phyloP scores from a whole-genome alignment of 2,329 filamentous ascomycete genomes.

The Thyridium curvatum region DNA sequence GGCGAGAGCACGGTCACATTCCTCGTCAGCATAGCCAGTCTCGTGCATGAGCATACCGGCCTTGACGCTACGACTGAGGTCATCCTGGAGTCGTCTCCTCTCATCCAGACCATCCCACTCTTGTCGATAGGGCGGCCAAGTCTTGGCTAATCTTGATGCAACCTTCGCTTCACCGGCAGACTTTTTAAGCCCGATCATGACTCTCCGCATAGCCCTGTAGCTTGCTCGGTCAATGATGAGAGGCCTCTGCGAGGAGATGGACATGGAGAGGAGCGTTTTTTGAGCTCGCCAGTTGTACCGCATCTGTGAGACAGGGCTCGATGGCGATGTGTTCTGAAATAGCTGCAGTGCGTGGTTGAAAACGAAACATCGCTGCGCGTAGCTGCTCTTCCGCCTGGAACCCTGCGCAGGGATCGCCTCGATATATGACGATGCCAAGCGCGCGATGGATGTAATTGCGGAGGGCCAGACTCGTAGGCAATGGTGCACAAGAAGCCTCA shows the following conservation, averaged over 20 bases:
- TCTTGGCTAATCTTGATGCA: conserved; percentile 39
- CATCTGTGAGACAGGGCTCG: conserved; percentile 25
- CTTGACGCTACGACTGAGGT: conserved; percentile 44
- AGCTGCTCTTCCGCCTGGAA: conserved; percentile 11
- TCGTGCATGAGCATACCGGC: conserved; percentile 49
- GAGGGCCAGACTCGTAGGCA: conserved; percentile 21
- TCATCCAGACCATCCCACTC: conserved; percentile 56
- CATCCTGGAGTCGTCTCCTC: conserved; percentile 40
- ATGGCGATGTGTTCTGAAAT: conserved; percentile 26
- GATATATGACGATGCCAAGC: conserved; percentile 18
- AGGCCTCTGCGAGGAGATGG: conserved; percentile 38
- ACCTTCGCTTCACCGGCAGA: conserved; percentile 42
- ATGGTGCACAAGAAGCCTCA: conserved; percentile 19
- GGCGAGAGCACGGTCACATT: conserved; percentile 41
- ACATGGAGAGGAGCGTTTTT: conserved; percentile 44
- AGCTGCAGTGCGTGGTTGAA: conserved; percentile 32
- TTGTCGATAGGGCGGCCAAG: conserved; percentile 56
- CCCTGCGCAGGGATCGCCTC: conserved; percentile 7
- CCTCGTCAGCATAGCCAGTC: conserved; percentile 44
- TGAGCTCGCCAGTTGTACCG: conserved; percentile 53
- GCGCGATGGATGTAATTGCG: conserved; percentile 18
- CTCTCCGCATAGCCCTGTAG: conserved; percentile 47
- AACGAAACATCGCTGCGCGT: conserved; percentile 23
- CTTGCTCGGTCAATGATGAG: conserved; percentile 43
- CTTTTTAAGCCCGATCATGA: conserved; percentile 48